phyloP scores from a whole-genome alignment of 805 yeast species.

The Yarrowia sp. region DNA sequence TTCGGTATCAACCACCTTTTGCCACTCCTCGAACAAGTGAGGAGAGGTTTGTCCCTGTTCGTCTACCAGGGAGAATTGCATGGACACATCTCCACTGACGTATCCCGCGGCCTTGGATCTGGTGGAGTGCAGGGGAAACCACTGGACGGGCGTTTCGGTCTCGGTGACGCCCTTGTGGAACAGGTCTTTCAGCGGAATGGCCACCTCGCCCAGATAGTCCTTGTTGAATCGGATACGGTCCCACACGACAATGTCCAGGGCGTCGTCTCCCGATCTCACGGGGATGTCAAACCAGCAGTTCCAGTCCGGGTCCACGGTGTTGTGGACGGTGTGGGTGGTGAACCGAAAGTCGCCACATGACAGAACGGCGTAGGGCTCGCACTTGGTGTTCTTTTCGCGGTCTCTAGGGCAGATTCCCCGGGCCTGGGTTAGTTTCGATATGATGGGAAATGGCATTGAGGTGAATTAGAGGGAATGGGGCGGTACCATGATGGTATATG shows the following conservation, averaged over 20 bases:
- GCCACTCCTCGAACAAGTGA: slow-evolving; percentile 12
- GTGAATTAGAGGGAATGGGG: too few species aligned
- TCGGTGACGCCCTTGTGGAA: slow-evolving; percentile 31
- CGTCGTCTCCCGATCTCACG: slow-evolving; percentile 46
- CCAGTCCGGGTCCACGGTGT: slow-evolving; percentile 77
- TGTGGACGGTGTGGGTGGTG: slow-evolving; percentile 66
- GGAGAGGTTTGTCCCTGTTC: background rate
- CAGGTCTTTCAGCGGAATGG: slow-evolving; percentile 20
- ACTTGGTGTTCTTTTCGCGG: slow-evolving; percentile 8
- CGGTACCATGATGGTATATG: too few species aligned
- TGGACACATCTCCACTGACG: slow-evolving; percentile 24
- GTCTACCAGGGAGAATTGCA: slow-evolving; percentile 30
- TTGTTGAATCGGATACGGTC: slow-evolving; percentile 36
- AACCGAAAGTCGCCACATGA: slow-evolving; percentile 46
- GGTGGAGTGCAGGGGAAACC: slow-evolving; percentile 19
- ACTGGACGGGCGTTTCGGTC: background rate
- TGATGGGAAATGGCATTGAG: too few species aligned
- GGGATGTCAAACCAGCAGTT: slow-evolving; percentile 69
- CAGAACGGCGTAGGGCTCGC: slow-evolving; percentile 44
- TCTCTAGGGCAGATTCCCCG: slow-evolving; percentile 37
- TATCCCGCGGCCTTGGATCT: slow-evolving; percentile 2
- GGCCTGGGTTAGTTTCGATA: slow-evolving; percentile 36
- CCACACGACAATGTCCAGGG: slow-evolving; percentile 42
- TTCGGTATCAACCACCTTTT: background rate
- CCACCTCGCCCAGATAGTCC: slow-evolving; percentile 36